Evolutionary conservation across 169 alveolate genomes (phyloP).

Genomic region (Plasmodium knowlesi): DNA sequence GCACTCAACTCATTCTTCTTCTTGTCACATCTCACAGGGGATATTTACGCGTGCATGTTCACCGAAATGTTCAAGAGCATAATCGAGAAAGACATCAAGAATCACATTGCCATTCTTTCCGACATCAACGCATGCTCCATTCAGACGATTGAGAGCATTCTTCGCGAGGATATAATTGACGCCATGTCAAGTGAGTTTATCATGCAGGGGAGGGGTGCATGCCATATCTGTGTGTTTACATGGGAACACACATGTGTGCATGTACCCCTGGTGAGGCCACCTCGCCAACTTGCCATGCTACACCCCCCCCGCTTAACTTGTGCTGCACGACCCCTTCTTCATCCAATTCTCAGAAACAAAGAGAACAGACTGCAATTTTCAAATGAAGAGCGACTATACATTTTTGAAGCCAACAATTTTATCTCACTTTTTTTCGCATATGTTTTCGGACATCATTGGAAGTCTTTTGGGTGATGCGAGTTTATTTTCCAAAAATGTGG

Average conservation of each 20-base stretch:
- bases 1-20: no score
- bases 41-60: slow-evolving; percentile 62
- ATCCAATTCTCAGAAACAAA: slow-evolving; percentile 13
- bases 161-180: slow-evolving; percentile 63
- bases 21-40: slow-evolving; percentile 13
- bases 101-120: slow-evolving; percentile 20
- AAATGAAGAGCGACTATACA: slow-evolving; percentile 29
- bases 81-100: slow-evolving; percentile 54
- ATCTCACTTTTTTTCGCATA: slow-evolving; percentile 68
- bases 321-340: background rate
- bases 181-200: slow-evolving; percentile 44
- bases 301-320: no score
- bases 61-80: slow-evolving; percentile 74
- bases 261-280: background rate
- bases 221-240: background rate
- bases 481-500: slow-evolving; percentile 36
- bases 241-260: background rate
- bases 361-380: slow-evolving; percentile 16
- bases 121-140: slow-evolving; percentile 61
- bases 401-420: slow-evolving; percentile 74
- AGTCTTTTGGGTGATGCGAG: slow-evolving; percentile 37
- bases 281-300: background rate
- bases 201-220: background rate
- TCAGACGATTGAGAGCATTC: slow-evolving; percentile 57
- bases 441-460: slow-evolving; percentile 68